phyloP scores from a whole-genome alignment of 78 protist genomes.

The Paulinella micropora region DNA sequence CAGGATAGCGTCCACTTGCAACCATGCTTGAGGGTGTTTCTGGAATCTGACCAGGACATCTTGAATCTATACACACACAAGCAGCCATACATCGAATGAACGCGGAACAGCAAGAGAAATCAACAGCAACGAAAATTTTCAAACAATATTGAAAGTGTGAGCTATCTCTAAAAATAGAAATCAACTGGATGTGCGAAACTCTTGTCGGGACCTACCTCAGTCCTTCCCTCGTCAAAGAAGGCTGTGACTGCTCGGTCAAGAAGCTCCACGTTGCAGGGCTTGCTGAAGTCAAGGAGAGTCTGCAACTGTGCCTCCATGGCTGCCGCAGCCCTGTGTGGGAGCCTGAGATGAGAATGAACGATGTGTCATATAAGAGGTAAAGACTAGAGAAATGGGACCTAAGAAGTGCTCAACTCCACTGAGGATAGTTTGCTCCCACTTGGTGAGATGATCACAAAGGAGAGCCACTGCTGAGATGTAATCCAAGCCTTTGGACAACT shows the following conservation, averaged over 20 bases:
- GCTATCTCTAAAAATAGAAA: neutral
- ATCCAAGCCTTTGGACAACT: no score
- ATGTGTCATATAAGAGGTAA: no score
- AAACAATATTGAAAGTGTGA: neutral
- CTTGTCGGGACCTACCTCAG: conserved; percentile 12
- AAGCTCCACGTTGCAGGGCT: conserved; percentile 42
- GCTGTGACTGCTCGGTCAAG: conserved; percentile 44
- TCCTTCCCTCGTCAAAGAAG: conserved; percentile 4
- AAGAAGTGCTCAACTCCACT: no score
- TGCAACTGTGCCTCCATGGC: no score
- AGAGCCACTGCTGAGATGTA: no score
- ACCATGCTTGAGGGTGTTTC: conserved; percentile 78
- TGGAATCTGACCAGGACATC: conserved; percentile 46
- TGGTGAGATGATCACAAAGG: no score
- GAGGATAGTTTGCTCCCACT: no score
- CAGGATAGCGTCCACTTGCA: conserved; percentile 60
- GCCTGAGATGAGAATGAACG: no score
- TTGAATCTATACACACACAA: conserved; percentile 33
- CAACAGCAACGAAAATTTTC: neutral
- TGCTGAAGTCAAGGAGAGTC: conserved; percentile 53
- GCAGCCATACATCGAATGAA: neutral
- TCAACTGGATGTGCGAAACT: neutral
- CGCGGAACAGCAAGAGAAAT: neutral
- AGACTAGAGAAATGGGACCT: no score
- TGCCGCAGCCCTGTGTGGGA: no score